Base-by-base conservation (phyloP, 257 asterid species). In the Rauvolfia tetraphylla region DNA sequence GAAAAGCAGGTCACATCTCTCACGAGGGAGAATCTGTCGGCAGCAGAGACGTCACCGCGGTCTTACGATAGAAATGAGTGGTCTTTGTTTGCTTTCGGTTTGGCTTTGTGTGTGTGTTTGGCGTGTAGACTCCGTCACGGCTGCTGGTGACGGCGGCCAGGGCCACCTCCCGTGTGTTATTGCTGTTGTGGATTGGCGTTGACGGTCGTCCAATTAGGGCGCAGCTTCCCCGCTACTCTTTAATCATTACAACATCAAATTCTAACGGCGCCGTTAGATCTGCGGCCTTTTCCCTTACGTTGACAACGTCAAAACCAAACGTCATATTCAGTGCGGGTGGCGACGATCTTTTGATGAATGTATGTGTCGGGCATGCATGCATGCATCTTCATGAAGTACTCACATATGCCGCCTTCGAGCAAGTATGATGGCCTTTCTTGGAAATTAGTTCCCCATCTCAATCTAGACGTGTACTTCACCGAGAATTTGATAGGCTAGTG, bases 31-130 rank as follows among this genome's bases (percentile, higher is more conserved):
- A 54, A 58, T 75, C 59, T 87, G 89, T 85, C 87, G 89, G 84
- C 46, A 74, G 76, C 61, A 78, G 84, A 72, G 71, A 59, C 83
- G 78, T 79, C 83, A 73, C 83, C 85, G 81, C 85, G 75, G 85
- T 76, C 81, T 39, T 84, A 71, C 77, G 80, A 83, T 76, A 38
- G 23, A 51, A 66, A 18, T 48, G 57, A 41, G 48, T 34, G 29
- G 46, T 63, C 27, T 65, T 65, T 65, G 44, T 36, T 65, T 56
- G 69, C 36, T 29, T 25, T 27, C 54, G 6, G 36, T 33, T 33
- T 44, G 58, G 51, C 27, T 56, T 27, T 12, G 27, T 33, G 3
- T 44, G 6, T 23, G 68, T 42, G 36, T 38, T 39, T 49, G 73
- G 67, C 78, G 66, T 73, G 74, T 25, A 22, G 70, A 62, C 77